phyloP scores from a whole-genome alignment of 352 stramenopile species.

The Globisporangium takayamanum region DNA sequence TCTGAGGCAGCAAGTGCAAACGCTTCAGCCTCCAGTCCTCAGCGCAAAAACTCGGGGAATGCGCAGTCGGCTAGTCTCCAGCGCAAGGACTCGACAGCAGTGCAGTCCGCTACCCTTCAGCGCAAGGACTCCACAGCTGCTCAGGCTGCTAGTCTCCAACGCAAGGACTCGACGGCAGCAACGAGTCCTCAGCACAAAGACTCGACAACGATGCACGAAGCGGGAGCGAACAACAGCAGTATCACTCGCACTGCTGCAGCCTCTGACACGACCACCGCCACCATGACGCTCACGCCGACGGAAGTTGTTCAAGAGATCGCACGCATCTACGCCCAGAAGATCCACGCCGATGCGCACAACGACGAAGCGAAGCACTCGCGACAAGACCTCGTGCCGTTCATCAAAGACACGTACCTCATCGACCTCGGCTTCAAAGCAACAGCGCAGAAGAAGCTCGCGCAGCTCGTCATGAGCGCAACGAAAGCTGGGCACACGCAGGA shows the following conservation, averaged over 20 bases:
- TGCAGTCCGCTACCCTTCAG: too few relatives aligned
- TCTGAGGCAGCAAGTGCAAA: neutral
- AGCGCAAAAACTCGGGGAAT: neutral
- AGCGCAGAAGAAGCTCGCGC: constrained; percentile 46
- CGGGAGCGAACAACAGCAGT: neutral
- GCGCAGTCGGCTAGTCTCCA: too few relatives aligned
- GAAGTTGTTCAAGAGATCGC: constrained; percentile 52
- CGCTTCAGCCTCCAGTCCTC: neutral
- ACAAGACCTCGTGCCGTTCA: constrained; percentile 39
- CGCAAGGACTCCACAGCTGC: too few relatives aligned
- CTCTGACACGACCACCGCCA: neutral
- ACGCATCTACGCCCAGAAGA: constrained; percentile 57
- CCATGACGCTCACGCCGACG: constrained; percentile 10
- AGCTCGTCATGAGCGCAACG: constrained; percentile 40
- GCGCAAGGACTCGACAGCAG: neutral
- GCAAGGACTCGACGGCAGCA: neutral
- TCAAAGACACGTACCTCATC: constrained; percentile 47
- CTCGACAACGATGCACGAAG: neutral
- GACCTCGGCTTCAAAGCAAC: constrained; percentile 60
- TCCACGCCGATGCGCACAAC: constrained; percentile 30
- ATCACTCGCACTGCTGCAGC: neutral
- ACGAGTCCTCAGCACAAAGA: neutral
- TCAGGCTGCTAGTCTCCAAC: too few relatives aligned
- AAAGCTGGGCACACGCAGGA: constrained; percentile 33
- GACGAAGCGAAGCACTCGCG: constrained; percentile 32